Evolutionary conservation across 305 asterid species (phyloP).

Genomic region (Petunia hybrid): DNA sequence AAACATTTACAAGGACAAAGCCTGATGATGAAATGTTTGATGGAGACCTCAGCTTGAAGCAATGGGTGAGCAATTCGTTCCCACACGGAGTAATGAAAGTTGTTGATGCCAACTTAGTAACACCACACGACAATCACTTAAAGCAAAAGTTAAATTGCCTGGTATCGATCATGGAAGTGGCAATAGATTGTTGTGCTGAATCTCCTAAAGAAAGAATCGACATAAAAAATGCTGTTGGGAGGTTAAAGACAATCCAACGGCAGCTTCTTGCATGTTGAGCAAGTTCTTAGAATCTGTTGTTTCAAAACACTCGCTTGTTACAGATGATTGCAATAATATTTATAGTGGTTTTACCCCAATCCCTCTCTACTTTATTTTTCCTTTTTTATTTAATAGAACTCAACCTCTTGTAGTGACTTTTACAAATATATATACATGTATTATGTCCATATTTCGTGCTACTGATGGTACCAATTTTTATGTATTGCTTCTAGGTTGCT

Average conservation of each 20-base stretch:
- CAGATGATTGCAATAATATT: too few species aligned
- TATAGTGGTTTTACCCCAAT: too few species aligned
- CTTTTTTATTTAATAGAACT: too few species aligned
- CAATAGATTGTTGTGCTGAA: neutral
- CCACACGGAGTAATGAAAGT: neutral
- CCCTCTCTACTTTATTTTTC: too few species aligned
- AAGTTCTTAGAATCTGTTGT: neutral
- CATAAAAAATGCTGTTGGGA: neutral
- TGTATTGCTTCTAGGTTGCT: too few species aligned
- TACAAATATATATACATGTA: too few species aligned
- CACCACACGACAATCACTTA: neutral
- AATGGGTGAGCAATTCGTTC: slow-evolving; percentile 10
- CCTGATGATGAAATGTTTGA: slow-evolving; percentile 19
- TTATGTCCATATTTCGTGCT: too few species aligned
- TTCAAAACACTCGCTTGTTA: too few species aligned
- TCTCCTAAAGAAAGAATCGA: slow-evolving; percentile 10
- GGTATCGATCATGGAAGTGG: neutral
- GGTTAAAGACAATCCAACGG: neutral
- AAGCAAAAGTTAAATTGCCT: neutral
- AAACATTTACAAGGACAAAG: slow-evolving; percentile 12
- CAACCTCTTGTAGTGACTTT: too few species aligned
- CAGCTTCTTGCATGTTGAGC: neutral
- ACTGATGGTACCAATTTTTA: too few species aligned
- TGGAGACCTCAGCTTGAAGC: neutral
- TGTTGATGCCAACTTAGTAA: neutral